Conservation (phyloP, 108 stramenopile species). For the Skeletonema potamos region DNA sequence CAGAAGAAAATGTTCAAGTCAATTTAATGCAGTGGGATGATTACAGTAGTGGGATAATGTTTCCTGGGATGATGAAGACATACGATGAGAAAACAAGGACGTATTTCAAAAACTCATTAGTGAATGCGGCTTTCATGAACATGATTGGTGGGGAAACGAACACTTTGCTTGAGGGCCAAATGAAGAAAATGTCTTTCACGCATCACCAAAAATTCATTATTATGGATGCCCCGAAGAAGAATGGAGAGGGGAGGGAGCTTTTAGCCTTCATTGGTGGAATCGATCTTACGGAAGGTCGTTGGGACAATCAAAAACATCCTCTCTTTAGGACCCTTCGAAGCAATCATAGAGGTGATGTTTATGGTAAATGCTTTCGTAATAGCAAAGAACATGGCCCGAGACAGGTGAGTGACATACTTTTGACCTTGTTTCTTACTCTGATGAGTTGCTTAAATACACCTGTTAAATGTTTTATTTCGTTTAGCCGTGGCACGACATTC, state of each 20-base stretch:
- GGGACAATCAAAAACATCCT: slow-evolving; percentile 55
- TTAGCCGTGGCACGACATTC: slow-evolving; percentile 62
- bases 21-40: slow-evolving; percentile 61
- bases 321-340: slow-evolving; percentile 47
- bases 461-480: neutral
- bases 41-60: slow-evolving; percentile 29
- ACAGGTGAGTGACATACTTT: neutral
- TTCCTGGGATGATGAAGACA: slow-evolving; percentile 47
- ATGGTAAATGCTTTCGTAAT: slow-evolving; percentile 33
- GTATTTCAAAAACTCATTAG: slow-evolving; percentile 35
- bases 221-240: slow-evolving; percentile 40
- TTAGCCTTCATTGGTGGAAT: slow-evolving; percentile 72
- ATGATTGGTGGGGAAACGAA: slow-evolving; percentile 41
- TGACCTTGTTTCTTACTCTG: neutral
- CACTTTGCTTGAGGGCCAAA: slow-evolving; percentile 16
- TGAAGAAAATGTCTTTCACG: slow-evolving; percentile 43
- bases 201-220: slow-evolving; percentile 55
- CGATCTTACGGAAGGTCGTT: slow-evolving; percentile 64
- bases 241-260: slow-evolving; percentile 28
- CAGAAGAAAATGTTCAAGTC: slow-evolving; percentile 47
- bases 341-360: slow-evolving; percentile 42
- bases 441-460: neutral
- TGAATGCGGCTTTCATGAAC: slow-evolving; percentile 33
- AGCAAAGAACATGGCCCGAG: slow-evolving; percentile 45
- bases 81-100: slow-evolving; percentile 38